A percentile compares a stretch with the other conserved stretches of the same genome.
phyloP scores from a whole-genome alignment of 345 rosid species.

The Reutealis trisperma region DNA sequence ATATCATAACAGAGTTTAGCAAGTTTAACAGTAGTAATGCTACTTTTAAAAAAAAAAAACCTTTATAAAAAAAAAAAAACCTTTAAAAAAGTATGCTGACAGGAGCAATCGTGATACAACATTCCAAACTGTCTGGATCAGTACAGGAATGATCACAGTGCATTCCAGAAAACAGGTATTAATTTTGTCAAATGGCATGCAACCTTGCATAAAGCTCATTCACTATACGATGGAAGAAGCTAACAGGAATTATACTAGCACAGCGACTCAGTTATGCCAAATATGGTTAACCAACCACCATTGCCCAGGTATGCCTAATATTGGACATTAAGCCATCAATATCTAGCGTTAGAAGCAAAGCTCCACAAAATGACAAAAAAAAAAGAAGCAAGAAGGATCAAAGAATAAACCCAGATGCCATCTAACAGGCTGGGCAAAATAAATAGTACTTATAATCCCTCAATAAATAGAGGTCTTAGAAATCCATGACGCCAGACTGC shows the following conservation, averaged over 20 bases:
- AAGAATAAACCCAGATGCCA: background rate
- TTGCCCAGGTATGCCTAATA: background rate
- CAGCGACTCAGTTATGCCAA: background rate
- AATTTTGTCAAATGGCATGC: background rate
- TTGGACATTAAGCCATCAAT: background rate
- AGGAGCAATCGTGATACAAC: background rate
- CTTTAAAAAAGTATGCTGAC: background rate
- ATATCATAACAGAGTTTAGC: background rate
- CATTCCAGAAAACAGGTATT: background rate
- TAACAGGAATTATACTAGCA: background rate
- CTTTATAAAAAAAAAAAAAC: no score
- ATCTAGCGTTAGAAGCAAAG: background rate
- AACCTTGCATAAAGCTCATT: background rate
- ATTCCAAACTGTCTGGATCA: background rate
- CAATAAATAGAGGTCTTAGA: background rate
- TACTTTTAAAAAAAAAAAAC: background rate
- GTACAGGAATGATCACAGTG: background rate
- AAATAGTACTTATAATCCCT: background rate
- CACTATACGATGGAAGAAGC: background rate
- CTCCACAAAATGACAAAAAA: background rate
- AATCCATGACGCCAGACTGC: background rate
- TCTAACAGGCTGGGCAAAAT: background rate
- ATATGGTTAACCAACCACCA: background rate
- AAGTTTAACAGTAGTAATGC: background rate
- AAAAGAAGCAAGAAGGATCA: background rate